Conservation (phyloP, 495 filamentous ascomycete genomes). For the Barbatosphaeria neglecta region DNA sequence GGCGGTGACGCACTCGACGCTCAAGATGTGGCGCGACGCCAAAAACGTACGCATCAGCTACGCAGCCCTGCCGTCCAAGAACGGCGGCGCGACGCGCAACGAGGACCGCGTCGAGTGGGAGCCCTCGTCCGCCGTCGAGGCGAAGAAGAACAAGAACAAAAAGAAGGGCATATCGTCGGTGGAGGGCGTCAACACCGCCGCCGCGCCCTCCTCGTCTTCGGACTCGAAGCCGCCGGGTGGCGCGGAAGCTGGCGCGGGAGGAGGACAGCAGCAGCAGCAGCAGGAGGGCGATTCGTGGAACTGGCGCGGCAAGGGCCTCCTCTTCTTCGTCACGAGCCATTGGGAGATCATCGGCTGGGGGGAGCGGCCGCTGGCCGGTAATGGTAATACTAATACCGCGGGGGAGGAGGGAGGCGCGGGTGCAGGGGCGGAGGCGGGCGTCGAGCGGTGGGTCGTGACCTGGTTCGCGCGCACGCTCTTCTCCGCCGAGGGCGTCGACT, state of each 20-base stretch:
- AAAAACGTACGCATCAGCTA: constrained; percentile 72
- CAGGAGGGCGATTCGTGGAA: constrained; percentile 40
- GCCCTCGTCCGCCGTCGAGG: too few species aligned
- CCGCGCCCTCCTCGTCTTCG: constrained; percentile 4
- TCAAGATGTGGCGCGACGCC: constrained; percentile 60
- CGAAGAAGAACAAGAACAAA: constrained; percentile 21
- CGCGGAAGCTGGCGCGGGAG: too few species aligned
- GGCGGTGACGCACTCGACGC: constrained; percentile 65
- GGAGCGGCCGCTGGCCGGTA: constrained; percentile 18
- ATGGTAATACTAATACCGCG: too few species aligned
- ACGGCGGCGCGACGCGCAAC: constrained; percentile 25
- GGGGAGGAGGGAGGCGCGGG: too few species aligned
- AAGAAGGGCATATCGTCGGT: constrained; percentile 42
- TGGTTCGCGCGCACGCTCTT: constrained; percentile 67
- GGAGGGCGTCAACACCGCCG: constrained; percentile 50
- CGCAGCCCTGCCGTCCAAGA: constrained; percentile 28
- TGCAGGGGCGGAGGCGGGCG: constrained; percentile 19
- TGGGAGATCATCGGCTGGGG: constrained; percentile 72
- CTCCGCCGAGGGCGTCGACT: constrained; percentile 62
- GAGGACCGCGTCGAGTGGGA: constrained; percentile 63
- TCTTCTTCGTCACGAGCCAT: constrained; percentile 50
- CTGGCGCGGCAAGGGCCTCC: constrained; percentile 60
- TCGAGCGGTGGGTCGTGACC: constrained; percentile 55
- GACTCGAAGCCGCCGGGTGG: too few species aligned
- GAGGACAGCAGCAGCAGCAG: too few species aligned